phyloP scores from a whole-genome alignment of 352 stramenopile species.

The Chrysophaeum taylorii region DNA sequence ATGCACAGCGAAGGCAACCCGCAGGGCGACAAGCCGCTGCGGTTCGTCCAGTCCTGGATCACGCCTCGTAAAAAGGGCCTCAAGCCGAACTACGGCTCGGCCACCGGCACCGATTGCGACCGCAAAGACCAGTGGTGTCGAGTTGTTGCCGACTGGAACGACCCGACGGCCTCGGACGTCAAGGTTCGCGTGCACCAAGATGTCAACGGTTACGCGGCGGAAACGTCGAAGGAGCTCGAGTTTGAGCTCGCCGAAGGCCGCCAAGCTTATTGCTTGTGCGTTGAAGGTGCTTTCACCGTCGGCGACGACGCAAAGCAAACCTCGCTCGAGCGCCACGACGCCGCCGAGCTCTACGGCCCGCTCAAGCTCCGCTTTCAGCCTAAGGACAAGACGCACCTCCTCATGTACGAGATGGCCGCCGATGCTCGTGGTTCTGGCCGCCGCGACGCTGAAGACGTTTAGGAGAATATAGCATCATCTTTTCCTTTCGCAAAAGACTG shows the following conservation, averaged over 20 bases:
- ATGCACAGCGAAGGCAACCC: slow-evolving; percentile 52
- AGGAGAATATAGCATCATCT: too few relatives aligned
- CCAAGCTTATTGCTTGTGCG: slow-evolving; percentile 48
- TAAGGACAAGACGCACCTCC: too few relatives aligned
- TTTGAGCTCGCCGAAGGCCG: slow-evolving; percentile 34
- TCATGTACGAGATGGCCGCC: too few relatives aligned
- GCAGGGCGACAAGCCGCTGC: slow-evolving; percentile 34
- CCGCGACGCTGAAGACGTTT: too few relatives aligned
- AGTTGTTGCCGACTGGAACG: slow-evolving; percentile 37
- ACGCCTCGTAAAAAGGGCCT: slow-evolving; percentile 30
- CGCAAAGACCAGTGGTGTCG: slow-evolving; percentile 30
- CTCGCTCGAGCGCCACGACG: slow-evolving; percentile 15
- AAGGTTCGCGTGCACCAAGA: slow-evolving; percentile 51
- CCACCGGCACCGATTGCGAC: slow-evolving; percentile 11
- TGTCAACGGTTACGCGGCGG: slow-evolving; percentile 44
- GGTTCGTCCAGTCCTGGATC: slow-evolving; percentile 65
- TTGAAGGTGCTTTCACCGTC: slow-evolving; percentile 44
- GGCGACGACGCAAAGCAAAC: too few relatives aligned
- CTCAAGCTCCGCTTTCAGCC: background rate
- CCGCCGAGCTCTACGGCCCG: slow-evolving; percentile 20
- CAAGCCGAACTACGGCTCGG: slow-evolving; percentile 48
- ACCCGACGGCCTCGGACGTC: slow-evolving; percentile 18
- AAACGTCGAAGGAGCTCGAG: slow-evolving; percentile 39
- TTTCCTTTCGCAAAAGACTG: too few relatives aligned
- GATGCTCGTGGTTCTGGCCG: too few relatives aligned